Evolutionary conservation across 164 flowering plant genomes (phyloP).

Genomic region (Malania oleifera): DNA sequence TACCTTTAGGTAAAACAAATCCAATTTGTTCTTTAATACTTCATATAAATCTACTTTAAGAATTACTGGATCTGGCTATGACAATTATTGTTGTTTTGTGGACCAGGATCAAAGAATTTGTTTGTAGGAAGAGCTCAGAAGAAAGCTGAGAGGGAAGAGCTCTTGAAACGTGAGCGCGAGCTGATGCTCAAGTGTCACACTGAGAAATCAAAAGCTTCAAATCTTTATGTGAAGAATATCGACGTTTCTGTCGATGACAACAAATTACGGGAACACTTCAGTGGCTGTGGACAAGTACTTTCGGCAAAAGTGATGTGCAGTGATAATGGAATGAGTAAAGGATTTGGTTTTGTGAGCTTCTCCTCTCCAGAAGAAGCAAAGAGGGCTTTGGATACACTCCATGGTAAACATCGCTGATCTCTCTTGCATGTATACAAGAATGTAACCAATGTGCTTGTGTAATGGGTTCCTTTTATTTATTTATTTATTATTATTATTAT

Average conservation of each 20-base stretch:
- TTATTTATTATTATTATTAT: background rate
- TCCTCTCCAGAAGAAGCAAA: slow-evolving; percentile 25
- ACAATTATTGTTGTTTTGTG: background rate
- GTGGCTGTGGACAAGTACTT: slow-evolving; percentile 26
- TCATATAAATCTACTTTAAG: too few species aligned
- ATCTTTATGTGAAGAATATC: slow-evolving; percentile 40
- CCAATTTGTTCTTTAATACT: background rate
- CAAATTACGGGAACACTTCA: slow-evolving; percentile 23
- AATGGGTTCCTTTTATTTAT: background rate
- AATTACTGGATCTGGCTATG: too few species aligned
- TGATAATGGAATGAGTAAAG: slow-evolving; percentile 29
- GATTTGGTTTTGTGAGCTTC: slow-evolving; percentile 44
- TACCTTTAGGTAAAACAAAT: slow-evolving; percentile 29
- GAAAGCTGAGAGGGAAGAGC: slow-evolving; percentile 35
- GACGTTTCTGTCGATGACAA: slow-evolving; percentile 24
- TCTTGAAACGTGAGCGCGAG: slow-evolving; percentile 9
- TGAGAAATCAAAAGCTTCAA: slow-evolving; percentile 20
- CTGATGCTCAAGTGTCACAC: background rate
- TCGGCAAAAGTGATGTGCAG: slow-evolving; percentile 33
- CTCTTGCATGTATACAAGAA: background rate
- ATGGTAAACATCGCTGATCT: slow-evolving; percentile 12
- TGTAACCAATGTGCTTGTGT: background rate
- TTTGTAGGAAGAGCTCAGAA: slow-evolving; percentile 42
- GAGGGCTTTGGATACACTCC: slow-evolving; percentile 17
- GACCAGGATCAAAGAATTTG: slow-evolving; percentile 35